Base-by-base conservation (phyloP, 345 rosid species). In the Schrenkiella parvula region DNA sequence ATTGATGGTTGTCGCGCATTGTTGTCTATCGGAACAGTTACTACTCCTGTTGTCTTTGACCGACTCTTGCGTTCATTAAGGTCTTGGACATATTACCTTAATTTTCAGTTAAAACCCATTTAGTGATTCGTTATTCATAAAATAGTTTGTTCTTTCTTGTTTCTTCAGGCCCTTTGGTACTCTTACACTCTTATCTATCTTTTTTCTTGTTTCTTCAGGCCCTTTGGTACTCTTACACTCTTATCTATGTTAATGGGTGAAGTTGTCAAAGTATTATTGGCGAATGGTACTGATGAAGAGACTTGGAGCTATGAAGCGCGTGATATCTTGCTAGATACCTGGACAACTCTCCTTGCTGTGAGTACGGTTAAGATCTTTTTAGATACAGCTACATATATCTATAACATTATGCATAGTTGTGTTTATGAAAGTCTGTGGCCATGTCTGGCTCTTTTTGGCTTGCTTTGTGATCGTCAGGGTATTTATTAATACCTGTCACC, bases 221-320 rank as follows among this genome's bases (percentile, higher is more conserved):
- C 97, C 77, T 95, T 68, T 60, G 96, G 99, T 71, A 89, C 99
- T 65, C 81, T 91, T 73, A 79, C 86, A 62, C 80, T 95, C 68
- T 75, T 89, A 81, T 91, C 96, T 66, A 76, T 72, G 77, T 81
- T 95, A 82, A 91, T 91, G 99, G 83, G 93, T 82, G 96, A 87
- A 82, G 91, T 89, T 78, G 68, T 95, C 71, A 95, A 95, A 83
- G 91, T 82, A 66, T 85, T 86, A 37, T 78, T 85, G 87, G 82
- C 74, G 22, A 82, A 80, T 70, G 73, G 62, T 74, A 78, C 84
- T 29, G 95, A 88, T 35, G 85, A 95, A 50, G 98, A 87, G 80
- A 81, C 88, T 38, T 95, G 97, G 99, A 95, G 96, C 80, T 89
- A 95, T 90, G 97, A 87, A 78, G 95, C 96, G 22, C 96, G 97